These are phyloP conservation scores for Aspergillus ruber DNA, from an alignment of 2,329 filamentous ascomycete species.

Conservation along the genomic window DNA sequence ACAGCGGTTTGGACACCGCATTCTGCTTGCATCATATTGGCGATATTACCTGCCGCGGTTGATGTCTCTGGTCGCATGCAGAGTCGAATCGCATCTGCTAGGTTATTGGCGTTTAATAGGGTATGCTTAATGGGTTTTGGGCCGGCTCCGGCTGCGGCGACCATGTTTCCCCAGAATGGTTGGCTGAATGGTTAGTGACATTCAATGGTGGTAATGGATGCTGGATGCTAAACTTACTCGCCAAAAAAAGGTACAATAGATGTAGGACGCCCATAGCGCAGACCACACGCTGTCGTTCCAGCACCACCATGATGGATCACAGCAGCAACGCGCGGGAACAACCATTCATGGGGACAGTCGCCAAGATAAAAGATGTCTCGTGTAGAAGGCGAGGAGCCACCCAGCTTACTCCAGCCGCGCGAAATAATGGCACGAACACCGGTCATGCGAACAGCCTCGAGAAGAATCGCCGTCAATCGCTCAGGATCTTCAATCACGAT, in stretches of 20 bases:
- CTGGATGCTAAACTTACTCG: constrained; percentile 28
- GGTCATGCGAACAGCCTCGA: constrained; percentile 42
- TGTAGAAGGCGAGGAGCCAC: constrained; percentile 20
- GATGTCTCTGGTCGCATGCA: constrained; percentile 36
- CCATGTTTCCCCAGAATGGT: constrained; percentile 51
- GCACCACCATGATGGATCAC: constrained; percentile 57
- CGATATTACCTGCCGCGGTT: constrained; percentile 32
- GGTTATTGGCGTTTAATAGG: constrained; percentile 37
- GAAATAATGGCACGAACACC: constrained; percentile 51
- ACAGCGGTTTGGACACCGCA: constrained; percentile 37
- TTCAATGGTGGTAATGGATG: not conserved
- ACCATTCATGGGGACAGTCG: constrained; percentile 54
- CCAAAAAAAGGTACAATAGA: constrained; percentile 53
- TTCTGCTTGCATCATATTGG: constrained; percentile 36
- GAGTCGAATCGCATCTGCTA: constrained; percentile 42
- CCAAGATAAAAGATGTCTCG: constrained; percentile 45
- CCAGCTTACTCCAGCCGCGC: constrained; percentile 48
- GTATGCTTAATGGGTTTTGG: constrained; percentile 44
- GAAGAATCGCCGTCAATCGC: constrained; percentile 39
- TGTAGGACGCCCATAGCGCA: constrained; percentile 47
- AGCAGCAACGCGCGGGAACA: constrained; percentile 50
- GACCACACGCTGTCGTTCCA: constrained; percentile 52
- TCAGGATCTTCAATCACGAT: constrained; percentile 50
- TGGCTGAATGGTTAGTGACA: constrained; percentile 25
- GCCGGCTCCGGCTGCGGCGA: constrained; percentile 45